Conservation (phyloP, 2,329 filamentous ascomycete species). For the Penicillium sp. region DNA sequence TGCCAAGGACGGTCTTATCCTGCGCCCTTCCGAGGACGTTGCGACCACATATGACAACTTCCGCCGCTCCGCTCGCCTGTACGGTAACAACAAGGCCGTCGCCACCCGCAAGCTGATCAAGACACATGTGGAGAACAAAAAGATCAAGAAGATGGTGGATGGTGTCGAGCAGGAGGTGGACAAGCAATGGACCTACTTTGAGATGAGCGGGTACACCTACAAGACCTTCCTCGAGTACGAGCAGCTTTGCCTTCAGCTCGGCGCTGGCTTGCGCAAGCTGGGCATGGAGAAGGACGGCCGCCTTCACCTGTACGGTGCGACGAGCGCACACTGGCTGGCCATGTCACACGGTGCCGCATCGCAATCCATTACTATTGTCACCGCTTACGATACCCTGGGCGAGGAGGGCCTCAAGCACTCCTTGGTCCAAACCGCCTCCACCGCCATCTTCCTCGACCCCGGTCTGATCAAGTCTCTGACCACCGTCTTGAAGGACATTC, state of each 20-base stretch:
- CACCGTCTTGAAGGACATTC: conserved; percentile 57
- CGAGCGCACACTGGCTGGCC: conserved; percentile 80
- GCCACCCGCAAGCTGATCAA: conserved; percentile 74
- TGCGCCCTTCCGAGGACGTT: conserved; percentile 68
- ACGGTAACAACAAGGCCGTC: conserved; percentile 65
- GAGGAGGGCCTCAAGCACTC: conserved; percentile 83
- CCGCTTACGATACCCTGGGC: conserved; percentile 91
- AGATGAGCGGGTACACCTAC: conserved; percentile 76
- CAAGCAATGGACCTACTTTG: conserved; percentile 90
- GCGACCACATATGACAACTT: conserved; percentile 79
- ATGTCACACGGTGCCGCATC: conserved; percentile 76
- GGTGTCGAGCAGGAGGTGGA: conserved; percentile 77
- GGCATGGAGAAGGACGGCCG: conserved; percentile 69
- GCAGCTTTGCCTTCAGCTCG: conserved; percentile 67
- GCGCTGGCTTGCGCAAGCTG: conserved; percentile 72
- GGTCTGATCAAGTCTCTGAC: conserved; percentile 67
- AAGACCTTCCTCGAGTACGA: conserved; percentile 79
- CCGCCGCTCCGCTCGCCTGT: conserved; percentile 65
- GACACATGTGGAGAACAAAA: conserved; percentile 82
- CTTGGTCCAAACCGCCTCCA: conserved; percentile 75
- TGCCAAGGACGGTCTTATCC: conserved; percentile 70
- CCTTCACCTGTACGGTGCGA: conserved; percentile 82
- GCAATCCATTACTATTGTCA: conserved; percentile 89
- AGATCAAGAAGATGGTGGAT: conserved; percentile 84
- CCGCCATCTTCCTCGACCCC: conserved; percentile 84